Evolutionary conservation across 768 basidiomycete genomes (phyloP).

Genomic region (Hericium alpestre): DNA sequence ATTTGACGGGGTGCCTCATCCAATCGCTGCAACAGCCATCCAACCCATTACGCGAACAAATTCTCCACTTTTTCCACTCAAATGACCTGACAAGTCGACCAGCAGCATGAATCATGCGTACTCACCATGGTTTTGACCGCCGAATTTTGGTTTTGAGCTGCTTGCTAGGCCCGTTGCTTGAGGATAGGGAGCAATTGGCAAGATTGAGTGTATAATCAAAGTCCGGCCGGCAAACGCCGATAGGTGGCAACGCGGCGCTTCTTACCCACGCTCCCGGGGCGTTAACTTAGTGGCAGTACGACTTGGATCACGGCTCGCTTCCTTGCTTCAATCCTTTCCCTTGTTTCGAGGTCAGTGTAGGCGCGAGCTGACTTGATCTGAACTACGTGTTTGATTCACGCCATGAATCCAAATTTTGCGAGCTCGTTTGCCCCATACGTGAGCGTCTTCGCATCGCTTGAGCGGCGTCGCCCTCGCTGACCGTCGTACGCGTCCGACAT

Average conservation of each 20-base stretch:
- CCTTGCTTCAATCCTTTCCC: neutral
- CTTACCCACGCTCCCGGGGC: no score
- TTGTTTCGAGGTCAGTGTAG: neutral
- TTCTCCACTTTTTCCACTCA: neutral
- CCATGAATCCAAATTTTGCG: conserved; percentile 32
- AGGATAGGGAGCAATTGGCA: neutral
- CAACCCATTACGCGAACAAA: conserved; percentile 15
- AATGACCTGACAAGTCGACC: neutral
- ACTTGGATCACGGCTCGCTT: no score
- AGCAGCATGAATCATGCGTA: neutral
- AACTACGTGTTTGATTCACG: neutral
- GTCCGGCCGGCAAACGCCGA: conserved; percentile 37
- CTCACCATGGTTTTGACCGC: conserved; percentile 19
- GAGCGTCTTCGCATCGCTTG: conserved; percentile 11
- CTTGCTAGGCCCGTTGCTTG: conserved; percentile 17
- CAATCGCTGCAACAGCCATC: conserved; percentile 19
- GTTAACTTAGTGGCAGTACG: no score
- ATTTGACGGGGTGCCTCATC: conserved; percentile 19
- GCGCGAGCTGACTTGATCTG: neutral
- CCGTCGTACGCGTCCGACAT: conserved; percentile 3
- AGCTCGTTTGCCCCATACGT: conserved; percentile 57
- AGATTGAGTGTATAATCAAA: conserved; percentile 14
- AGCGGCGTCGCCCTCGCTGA: no score
- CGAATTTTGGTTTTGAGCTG: conserved; percentile 4
- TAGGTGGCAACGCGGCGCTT: neutral